Conservation (phyloP, 148 eudicot genomes). For the Beta vulgaris region DNA sequence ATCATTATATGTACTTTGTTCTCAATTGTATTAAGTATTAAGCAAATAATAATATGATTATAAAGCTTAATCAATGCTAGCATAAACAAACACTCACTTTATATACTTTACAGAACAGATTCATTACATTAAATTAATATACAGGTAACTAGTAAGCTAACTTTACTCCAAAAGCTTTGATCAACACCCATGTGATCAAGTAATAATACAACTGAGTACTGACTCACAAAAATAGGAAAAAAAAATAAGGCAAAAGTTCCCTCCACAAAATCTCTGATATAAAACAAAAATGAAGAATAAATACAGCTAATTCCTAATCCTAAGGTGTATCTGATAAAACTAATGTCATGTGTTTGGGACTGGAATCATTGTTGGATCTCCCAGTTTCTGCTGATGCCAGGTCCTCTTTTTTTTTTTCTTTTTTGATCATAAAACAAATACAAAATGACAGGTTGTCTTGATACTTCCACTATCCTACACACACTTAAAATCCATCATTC, state of each 20-base stretch:
- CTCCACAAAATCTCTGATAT: conserved; percentile 22
- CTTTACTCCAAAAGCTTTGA: conserved; percentile 22
- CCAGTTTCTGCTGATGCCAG: conserved; percentile 24
- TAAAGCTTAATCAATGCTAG: conserved; percentile 12
- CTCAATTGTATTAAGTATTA: conserved; percentile 5
- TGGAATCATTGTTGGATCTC: conserved; percentile 32
- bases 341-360: conserved; percentile 21
- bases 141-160: conserved; percentile 34
- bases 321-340: conserved; percentile 19
- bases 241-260: background rate
- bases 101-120: conserved; percentile 36
- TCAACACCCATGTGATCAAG: conserved; percentile 38
- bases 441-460: conserved; percentile 32
- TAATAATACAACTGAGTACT: conserved; percentile 10
- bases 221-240: conserved; percentile 11
- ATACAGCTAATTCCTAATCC: conserved; percentile 22
- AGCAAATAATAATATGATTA: background rate
- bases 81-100: conserved; percentile 32
- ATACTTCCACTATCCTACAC: conserved; percentile 33
- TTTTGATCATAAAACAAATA: conserved; percentile 23
- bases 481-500: conserved; percentile 35
- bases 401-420: conserved; percentile 4
- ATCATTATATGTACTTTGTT: conserved; percentile 25
- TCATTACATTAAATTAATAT: conserved; percentile 29
- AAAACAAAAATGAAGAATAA: conserved; percentile 20